phyloP scores from a whole-genome alignment of 1,139 yeast species.

The Candida labiduridarum region DNA sequence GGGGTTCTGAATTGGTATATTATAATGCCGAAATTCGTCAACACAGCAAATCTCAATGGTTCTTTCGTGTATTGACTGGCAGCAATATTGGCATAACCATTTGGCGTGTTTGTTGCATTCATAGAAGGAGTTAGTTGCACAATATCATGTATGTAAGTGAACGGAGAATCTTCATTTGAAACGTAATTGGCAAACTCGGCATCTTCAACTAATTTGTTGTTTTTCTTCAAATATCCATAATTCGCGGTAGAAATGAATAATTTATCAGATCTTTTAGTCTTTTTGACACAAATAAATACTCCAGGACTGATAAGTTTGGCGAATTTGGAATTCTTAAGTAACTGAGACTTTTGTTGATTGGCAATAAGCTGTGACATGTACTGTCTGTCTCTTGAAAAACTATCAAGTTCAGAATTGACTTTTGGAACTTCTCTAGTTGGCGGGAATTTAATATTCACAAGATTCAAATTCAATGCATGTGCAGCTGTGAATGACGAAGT shows the following conservation, averaged over 20 bases:
- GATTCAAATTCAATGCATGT: conserved; percentile 36
- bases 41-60: conserved; percentile 72
- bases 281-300: conserved; percentile 60
- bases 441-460: conserved; percentile 69
- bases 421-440: conserved; percentile 68
- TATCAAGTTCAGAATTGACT: conserved; percentile 51
- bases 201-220: conserved; percentile 73
- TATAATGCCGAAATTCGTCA: conserved; percentile 79
- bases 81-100: conserved; percentile 78
- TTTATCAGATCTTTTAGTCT: conserved; percentile 48
- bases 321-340: conserved; percentile 49
- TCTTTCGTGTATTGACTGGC: conserved; percentile 78
- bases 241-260: conserved; percentile 81
- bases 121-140: conserved; percentile 69
- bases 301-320: conserved; percentile 78
- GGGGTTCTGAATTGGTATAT: conserved; percentile 80
- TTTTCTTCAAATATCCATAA: conserved; percentile 77
- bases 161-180: conserved; percentile 25
- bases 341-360: conserved; percentile 47
- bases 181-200: conserved; percentile 72
- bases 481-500: conserved; percentile 26
- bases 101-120: conserved; percentile 71
- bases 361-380: conserved; percentile 44
- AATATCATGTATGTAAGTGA: conserved; percentile 64
- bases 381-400: conserved; percentile 47